Base-by-base conservation (phyloP, 371 early-diverging fungal species). In the Capniomyces stellatus region DNA sequence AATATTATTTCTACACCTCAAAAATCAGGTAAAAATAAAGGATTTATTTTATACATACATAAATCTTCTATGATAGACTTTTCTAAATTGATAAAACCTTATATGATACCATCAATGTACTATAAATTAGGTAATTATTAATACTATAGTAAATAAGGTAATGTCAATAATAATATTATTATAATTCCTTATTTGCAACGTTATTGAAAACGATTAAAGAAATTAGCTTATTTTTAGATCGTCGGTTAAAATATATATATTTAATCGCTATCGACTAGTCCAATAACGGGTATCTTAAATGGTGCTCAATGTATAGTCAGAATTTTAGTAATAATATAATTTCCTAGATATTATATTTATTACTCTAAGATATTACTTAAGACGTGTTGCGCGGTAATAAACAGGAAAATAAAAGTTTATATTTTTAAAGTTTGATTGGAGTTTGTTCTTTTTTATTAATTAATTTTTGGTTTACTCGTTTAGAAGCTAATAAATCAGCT, bases 391-490 rank as follows among this genome's bases (percentile, higher is more conserved):
- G 27, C 28, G 51, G 42, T 60, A 63, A 63, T 61, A 54, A 57
- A 61, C 42, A 29, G 27, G 57, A 57, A 41, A 23, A 22, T 56
- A 30, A 29, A 51, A 51, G 50, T 56, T 46, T 54, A 58, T 60
- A 57, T 51, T 55, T 60, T 52, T 60, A 59, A 59, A 58, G 42
- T 58, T 58, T 46, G 58, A 72, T 78, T 53, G 77, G 75, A 29
- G 69, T 76, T 42, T 66, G 69, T 66, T 78, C 79, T 64, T 76
- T 70, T 73, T 67, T 74, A 71, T 72, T 74, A 66, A 75, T 78
- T 62, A 78, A 78, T 76, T 78, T 79, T 67, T 78, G 78, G 75
- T 78, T 72, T 70, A 78, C 79, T 60, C 61, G 78, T 68, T 64
- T 77, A 67, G 74, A 79, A 65, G 79, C 78, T 57, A 78, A 81